Conservation (phyloP, 257 asterid species). For the Salvia splendens region DNA sequence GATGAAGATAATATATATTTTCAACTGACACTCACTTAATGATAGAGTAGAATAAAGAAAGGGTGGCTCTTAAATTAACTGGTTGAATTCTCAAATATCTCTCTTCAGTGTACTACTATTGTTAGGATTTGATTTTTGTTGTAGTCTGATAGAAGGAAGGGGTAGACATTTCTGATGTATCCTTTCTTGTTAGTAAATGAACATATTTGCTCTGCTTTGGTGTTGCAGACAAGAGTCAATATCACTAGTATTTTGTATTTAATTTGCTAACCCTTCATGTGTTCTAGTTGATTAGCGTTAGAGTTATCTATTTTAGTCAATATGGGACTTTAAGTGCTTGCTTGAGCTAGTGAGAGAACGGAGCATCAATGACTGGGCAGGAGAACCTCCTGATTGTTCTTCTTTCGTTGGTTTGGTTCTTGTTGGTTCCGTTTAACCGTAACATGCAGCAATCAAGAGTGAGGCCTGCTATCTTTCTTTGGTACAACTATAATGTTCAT, state of each 20-base stretch:
- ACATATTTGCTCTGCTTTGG: not conserved
- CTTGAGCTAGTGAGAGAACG: too few relatives aligned
- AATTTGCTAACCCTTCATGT: too few relatives aligned
- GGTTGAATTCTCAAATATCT: not conserved
- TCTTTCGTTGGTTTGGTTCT: too few relatives aligned
- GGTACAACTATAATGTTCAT: not conserved
- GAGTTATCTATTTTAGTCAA: too few relatives aligned
- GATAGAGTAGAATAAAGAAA: not conserved
- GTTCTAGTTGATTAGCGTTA: too few relatives aligned
- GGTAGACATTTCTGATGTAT: not conserved
- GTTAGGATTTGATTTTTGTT: not conserved
- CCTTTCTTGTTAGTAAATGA: constrained; percentile 3
- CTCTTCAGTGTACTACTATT: too few relatives aligned
- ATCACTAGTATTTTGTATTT: too few relatives aligned
- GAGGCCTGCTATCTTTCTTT: not conserved
- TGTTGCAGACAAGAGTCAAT: too few relatives aligned
- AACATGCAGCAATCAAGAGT: not conserved
- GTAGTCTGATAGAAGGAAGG: constrained; percentile 3
- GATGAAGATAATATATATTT: not conserved
- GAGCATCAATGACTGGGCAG: too few relatives aligned
- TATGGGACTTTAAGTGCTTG: too few relatives aligned
- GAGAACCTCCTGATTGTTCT: too few relatives aligned
- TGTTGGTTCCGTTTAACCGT: too few relatives aligned
- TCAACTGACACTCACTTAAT: not conserved
- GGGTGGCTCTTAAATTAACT: constrained; percentile 4